Evolutionary conservation across 2,329 filamentous ascomycete species (phyloP), one percentile per base, ranked within the genome.

Genomic region (Colletotrichum paranaense): DNA sequence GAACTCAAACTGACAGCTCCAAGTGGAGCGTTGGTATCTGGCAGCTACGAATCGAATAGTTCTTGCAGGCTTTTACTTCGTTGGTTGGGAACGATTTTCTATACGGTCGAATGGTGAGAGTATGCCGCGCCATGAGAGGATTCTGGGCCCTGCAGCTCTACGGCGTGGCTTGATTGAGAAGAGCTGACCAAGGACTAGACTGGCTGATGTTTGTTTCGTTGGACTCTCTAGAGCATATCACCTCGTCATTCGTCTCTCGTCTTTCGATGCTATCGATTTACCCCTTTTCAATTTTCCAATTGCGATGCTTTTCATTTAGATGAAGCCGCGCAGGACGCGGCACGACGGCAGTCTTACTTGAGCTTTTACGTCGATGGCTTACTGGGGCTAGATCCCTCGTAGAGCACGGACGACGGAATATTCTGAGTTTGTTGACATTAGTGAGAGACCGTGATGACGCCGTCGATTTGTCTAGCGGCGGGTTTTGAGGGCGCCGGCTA

Each of bases 111-210:
- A 32, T 30, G 12, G 49, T 24, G 19, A 12, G 30, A 35, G 6
- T 8, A 8, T 5, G 3, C 11, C 14, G 52, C 19, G n/a, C 35
- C 53, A 49, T 12, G 16, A 60, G 65, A 62, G 55, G 38, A 22
- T 16, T 22, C 57, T 28, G 19, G 11, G 60, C 53, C 30, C 49
- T 63, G 68, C 55, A 59, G 49, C 30, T 35, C 46, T 58, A 42
- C 63, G 62, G 63, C 63, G 68, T 74, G 68, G 62, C 57, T 58
- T 72, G 38, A 26, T 7, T n/a, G n/a, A 57, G 28, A 35, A 38
- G 49, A 56, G 49, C 62, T 62, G 49, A 62, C 14, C 16, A 26
- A 8, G 19, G 7, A 49, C 19, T 49, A 56, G 30, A 19, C 46
- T n/a, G 30, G 22, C 38, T 30, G n/a, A 14, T 42, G 32, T 28